Evolutionary conservation across 352 stramenopile species (phyloP), one percentile per base, ranked within the genome.

Genomic region (Pythium brachiatum): DNA sequence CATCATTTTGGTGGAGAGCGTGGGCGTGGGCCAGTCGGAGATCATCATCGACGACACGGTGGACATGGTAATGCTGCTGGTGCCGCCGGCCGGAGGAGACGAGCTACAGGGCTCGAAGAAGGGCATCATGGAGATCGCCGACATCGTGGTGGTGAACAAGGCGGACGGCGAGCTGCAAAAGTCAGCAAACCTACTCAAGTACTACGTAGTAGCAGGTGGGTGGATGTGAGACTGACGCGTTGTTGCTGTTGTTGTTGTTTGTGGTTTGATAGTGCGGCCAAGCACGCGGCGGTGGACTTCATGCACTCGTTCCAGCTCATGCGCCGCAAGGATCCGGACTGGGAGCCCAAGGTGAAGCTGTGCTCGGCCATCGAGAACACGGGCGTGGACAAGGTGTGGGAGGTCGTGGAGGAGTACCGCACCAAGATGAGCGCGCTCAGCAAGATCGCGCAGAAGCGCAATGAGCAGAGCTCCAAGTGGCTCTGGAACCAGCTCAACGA

Each of bases 61-160:
- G 52, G 97, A 99, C 74, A 96, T 99, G 82, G 78, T 99, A 25
- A 86, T 99, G 69, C 82, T 99, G 46, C 62, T 99, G 21, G 78
- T 99, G 29, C 90, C 96, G 15, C 97, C 97, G 2, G 96, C 88
- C n/a, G 92, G 92, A 26, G 97, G 97, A 15, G 97, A 99, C 73
- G 95, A 98, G 60, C 74, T 99, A 27, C 97, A 99, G 74, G 97
- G 94, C 16, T 91, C 91, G n/a, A 99, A 99, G 78, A 99, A 99
- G 61, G 97, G 97, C 15, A 99, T 99, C 74, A 96, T 99, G 61
- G 97, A 99, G 76, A 92, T 98, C 43, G 96, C 96, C 8, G 96
- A 99, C 68, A 82, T 99, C 21, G 75, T 99, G 25, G 89, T 98
- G 11, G 94, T 99, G 16, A 99, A 99, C 74, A 99, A 99, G 73